Evolutionary conservation across 164 flowering plant genomes (phyloP).

Genomic region (Nymphaea colorata): DNA sequence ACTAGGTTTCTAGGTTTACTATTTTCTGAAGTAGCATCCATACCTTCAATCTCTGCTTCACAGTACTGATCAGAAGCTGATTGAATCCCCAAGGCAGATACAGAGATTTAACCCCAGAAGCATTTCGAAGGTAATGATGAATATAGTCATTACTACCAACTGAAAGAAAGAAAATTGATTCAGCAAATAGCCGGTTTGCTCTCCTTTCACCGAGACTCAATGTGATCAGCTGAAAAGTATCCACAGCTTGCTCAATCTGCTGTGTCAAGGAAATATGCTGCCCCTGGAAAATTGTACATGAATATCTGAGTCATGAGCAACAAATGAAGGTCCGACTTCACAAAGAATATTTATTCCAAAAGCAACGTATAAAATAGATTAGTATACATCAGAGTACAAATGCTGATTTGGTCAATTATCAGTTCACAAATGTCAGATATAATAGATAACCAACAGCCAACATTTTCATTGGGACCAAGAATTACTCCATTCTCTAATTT

Average conservation of each 20-base stretch:
- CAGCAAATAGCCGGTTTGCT: slow-evolving; percentile 42
- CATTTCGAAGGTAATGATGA: slow-evolving; percentile 70
- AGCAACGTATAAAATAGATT: not conserved
- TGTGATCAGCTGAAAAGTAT: slow-evolving; percentile 59
- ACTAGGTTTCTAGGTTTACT: not conserved
- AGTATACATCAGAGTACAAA: not conserved
- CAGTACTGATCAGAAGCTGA: slow-evolving; percentile 40
- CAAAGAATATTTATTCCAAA: not conserved
- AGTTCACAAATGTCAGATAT: not conserved
- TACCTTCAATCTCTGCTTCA: slow-evolving; percentile 69
- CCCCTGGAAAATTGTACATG: slow-evolving; percentile 33
- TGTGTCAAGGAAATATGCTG: slow-evolving; percentile 64
- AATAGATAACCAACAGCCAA: not conserved
- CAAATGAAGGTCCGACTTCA: not conserved
- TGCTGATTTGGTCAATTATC: not conserved
- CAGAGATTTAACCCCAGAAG: slow-evolving; percentile 51
- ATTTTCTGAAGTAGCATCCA: not conserved
- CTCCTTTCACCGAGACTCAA: slow-evolving; percentile 53
- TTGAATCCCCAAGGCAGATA: slow-evolving; percentile 80
- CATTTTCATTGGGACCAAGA: not conserved
- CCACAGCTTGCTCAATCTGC: slow-evolving; percentile 74
- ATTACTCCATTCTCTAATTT: not conserved
- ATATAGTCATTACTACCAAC: slow-evolving; percentile 76
- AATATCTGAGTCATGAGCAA: not conserved
- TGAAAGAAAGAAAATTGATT: slow-evolving; percentile 65